phyloP scores from a whole-genome alignment of 345 rosid genomes.

The Rhodamnia rubescens region DNA sequence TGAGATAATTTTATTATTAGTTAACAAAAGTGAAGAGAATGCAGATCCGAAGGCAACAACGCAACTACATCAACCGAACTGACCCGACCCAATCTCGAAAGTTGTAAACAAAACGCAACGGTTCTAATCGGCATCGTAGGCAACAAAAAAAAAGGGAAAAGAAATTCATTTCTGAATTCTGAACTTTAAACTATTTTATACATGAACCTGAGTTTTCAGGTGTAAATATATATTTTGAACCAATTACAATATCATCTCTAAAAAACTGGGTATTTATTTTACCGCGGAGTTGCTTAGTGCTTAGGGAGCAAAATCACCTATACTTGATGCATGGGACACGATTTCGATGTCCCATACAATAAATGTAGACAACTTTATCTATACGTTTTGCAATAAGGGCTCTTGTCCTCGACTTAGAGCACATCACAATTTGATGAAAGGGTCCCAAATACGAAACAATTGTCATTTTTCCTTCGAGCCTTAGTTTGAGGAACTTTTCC shows the following conservation, averaged over 20 bases:
- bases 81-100: not conserved
- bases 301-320: not conserved
- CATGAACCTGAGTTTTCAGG: not conserved
- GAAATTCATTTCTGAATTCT: not conserved
- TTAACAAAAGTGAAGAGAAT: not conserved
- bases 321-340: fast-evolving
- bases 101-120: not conserved
- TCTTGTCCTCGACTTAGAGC: not conserved
- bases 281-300: fast-evolving
- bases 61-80: not conserved
- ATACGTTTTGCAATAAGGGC: fast-evolving
- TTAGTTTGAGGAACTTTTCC: not conserved
- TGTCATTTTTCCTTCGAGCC: not conserved
- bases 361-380: not conserved
- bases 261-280: not conserved
- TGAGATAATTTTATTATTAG: too few relatives aligned
- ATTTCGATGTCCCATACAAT: not conserved
- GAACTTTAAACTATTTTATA: not conserved
- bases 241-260: not conserved
- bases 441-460: not conserved
- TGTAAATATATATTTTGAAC: not conserved
- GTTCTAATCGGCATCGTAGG: not conserved
- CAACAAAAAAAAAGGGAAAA: not conserved
- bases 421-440: not conserved
- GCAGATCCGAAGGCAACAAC: not conserved